Evolutionary conservation across 2,329 filamentous ascomycete species (phyloP).

Genomic region (Penicillium sp.): DNA sequence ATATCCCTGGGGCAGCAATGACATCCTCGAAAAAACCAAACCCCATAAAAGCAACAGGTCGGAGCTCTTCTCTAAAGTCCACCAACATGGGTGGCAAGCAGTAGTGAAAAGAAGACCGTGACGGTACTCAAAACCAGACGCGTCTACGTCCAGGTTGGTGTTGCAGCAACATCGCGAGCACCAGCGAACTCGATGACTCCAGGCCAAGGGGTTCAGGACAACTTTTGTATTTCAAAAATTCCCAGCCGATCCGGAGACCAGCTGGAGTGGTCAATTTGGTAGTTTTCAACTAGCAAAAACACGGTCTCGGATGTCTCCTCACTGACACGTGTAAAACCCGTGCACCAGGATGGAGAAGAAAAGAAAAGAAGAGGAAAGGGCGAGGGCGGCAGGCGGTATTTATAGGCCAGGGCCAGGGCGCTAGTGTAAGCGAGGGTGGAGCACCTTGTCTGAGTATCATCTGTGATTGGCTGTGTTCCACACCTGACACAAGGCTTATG

Average conservation of each 20-base stretch:
- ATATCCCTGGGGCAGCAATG: too few species aligned
- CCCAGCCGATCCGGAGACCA: conserved; percentile 67
- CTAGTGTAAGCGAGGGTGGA: conserved; percentile 33
- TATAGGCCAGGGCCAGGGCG: conserved; percentile 22
- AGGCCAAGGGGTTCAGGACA: conserved; percentile 26
- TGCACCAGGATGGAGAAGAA: conserved; percentile 47
- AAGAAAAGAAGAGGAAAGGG: conserved; percentile 32
- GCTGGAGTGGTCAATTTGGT: conserved; percentile 71
- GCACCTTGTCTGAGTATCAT: too few species aligned
- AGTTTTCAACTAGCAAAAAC: conserved; percentile 92
- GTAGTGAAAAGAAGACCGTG: conserved; percentile 41
- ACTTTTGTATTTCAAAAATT: conserved; percentile 67
- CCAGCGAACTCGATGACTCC: conserved; percentile 18
- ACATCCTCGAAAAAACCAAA: too few species aligned
- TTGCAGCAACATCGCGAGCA: conserved; percentile 5
- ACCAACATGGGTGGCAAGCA: conserved; percentile 34
- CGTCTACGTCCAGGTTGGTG: neutral
- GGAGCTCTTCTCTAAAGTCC: conserved; percentile 42
- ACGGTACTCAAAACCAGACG: conserved; percentile 4
- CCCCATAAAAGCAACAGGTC: too few species aligned
- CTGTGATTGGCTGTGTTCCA: neutral
- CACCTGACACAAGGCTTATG: too few species aligned
- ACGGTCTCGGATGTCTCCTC: conserved; percentile 83
- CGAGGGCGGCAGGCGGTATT: conserved; percentile 6
- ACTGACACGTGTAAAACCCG: conserved; percentile 79